phyloP scores from a whole-genome alignment of 2,329 filamentous ascomycete species.

The Fusarium albosuccineum region DNA sequence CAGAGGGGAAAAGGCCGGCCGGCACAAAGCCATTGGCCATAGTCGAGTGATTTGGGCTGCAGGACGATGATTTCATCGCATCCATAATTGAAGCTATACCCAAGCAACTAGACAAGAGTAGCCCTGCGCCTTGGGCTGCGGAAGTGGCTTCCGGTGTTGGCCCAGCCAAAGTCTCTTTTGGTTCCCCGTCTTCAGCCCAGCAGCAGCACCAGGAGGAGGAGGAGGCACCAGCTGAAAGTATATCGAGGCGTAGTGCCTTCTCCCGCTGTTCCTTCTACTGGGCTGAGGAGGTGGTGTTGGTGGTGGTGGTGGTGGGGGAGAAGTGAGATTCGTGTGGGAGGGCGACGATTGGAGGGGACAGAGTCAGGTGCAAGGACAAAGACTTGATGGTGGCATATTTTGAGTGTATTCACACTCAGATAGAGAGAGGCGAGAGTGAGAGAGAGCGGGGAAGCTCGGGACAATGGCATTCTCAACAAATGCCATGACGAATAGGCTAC shows the following conservation, averaged over 20 bases:
- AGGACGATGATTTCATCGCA: conserved; percentile 30
- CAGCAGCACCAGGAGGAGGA: neutral
- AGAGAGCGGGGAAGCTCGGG: conserved; percentile 3
- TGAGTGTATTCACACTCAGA: no score
- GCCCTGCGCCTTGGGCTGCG: neutral
- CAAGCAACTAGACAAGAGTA: conserved; percentile 3
- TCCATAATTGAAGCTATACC: conserved; percentile 25
- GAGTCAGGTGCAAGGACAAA: neutral
- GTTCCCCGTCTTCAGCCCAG: no score
- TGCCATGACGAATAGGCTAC: conserved; percentile 25
- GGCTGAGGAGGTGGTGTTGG: no score
- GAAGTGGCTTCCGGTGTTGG: conserved; percentile 11
- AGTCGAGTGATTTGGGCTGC: conserved; percentile 2
- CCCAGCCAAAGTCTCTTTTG: conserved; percentile 5
- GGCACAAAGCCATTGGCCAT: no score
- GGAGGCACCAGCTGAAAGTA: conserved; percentile 10
- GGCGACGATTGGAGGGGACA: neutral
- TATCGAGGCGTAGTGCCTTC: conserved; percentile 11
- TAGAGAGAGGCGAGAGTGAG: neutral
- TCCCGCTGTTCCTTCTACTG: neutral
- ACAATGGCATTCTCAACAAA: conserved; percentile 32
- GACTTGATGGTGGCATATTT: no score
- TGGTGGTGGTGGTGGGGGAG: no score
- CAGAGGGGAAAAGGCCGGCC: no score
- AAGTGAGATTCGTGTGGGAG: neutral